Conservation (phyloP, 805 yeast species). For the Hanseniaspora hatyaiensis region DNA sequence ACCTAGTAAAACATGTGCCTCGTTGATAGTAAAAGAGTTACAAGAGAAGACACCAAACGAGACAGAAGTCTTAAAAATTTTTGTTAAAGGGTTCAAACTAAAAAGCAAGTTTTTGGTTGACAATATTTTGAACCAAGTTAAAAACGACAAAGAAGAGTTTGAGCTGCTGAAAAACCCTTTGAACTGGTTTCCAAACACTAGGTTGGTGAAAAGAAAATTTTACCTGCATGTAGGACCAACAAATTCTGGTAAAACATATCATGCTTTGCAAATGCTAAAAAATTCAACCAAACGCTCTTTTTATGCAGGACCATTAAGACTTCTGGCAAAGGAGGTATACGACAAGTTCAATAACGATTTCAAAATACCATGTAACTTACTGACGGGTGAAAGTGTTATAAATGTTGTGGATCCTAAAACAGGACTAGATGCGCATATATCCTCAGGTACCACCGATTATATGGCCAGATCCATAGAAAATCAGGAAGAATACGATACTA, state of each 20-base stretch:
- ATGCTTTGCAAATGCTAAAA: slow-evolving; percentile 60
- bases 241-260: slow-evolving; percentile 86
- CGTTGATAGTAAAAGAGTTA: not conserved
- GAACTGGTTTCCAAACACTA: slow-evolving; percentile 76
- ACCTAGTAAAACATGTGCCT: too few relatives aligned
- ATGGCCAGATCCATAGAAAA: slow-evolving; percentile 37
- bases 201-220: slow-evolving; percentile 64
- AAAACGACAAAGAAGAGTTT: slow-evolving; percentile 33
- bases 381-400: slow-evolving; percentile 92
- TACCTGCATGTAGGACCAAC: slow-evolving; percentile 97
- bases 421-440: slow-evolving; percentile 63
- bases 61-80: not conserved
- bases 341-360: slow-evolving; percentile 56
- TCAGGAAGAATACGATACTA: slow-evolving; percentile 59
- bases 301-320: slow-evolving; percentile 87
- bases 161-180: slow-evolving; percentile 38
- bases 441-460: slow-evolving; percentile 93
- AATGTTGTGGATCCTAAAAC: slow-evolving; percentile 47
- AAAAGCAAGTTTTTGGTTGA: not conserved
- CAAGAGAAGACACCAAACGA: not conserved
- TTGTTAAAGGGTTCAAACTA: not conserved
- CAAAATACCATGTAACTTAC: slow-evolving; percentile 62
- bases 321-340: slow-evolving; percentile 82
- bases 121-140: slow-evolving; percentile 14
- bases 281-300: slow-evolving; percentile 55